These are phyloP conservation scores for Naganishia randhawae DNA, from an alignment of 768 basidiomycete genomes.

Conservation along the genomic window DNA sequence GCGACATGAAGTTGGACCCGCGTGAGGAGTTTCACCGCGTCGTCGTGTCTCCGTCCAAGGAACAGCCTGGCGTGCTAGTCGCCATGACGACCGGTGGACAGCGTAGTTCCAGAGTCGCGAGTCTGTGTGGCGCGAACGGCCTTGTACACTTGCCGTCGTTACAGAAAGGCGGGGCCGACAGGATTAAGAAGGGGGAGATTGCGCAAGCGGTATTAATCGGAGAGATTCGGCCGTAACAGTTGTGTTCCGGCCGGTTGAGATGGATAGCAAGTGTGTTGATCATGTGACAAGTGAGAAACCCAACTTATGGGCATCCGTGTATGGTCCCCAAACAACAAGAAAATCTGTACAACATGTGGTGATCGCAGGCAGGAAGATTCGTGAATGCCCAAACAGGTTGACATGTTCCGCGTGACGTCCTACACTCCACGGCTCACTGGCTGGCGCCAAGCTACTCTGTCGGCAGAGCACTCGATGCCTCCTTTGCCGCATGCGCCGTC, in stretches of 20 bases:
- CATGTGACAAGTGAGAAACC: not conserved
- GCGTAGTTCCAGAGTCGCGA: constrained; percentile 74
- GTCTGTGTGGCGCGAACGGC: constrained; percentile 75
- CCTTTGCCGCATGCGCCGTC: constrained; percentile 4
- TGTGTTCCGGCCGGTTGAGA: not conserved
- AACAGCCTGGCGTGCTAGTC: constrained; percentile 55
- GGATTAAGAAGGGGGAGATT: constrained; percentile 59
- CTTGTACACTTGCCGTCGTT: constrained; percentile 64
- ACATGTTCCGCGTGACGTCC: not conserved
- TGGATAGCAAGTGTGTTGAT: not conserved
- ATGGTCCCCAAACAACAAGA: not conserved
- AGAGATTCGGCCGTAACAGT: constrained; percentile 52
- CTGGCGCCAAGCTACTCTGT: not conserved
- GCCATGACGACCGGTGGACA: constrained; percentile 84
- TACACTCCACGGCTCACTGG: not conserved
- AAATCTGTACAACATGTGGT: not conserved
- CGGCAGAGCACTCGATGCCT: constrained; percentile 5
- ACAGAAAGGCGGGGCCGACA: constrained; percentile 43
- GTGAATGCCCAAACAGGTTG: not conserved
- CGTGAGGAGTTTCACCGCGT: constrained; percentile 82
- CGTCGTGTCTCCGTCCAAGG: constrained; percentile 53
- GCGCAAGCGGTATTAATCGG: constrained; percentile 67
- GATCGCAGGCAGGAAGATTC: not conserved
- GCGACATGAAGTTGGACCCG: constrained; percentile 62
- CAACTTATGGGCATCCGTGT: not conserved